phyloP scores from a whole-genome alignment of 2,329 filamentous ascomycete species.

The Ophiostoma triangulosporum region DNA sequence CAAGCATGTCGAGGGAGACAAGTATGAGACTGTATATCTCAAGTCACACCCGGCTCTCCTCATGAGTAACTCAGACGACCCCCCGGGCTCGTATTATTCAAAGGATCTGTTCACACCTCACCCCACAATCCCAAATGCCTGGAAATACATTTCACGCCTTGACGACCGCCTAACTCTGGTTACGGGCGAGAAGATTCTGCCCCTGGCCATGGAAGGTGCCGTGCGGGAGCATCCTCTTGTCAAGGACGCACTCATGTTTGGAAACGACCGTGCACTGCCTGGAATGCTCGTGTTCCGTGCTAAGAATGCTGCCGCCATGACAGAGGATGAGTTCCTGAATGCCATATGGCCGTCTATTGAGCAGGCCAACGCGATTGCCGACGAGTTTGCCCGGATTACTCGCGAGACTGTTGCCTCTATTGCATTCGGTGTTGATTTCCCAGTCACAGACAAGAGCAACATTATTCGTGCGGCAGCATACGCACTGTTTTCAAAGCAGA shows the following conservation, averaged over 20 bases:
- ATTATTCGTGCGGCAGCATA: constrained; percentile 30
- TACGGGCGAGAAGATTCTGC: constrained; percentile 27
- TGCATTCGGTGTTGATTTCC: constrained; percentile 21
- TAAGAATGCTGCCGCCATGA: constrained; percentile 15
- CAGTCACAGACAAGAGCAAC: constrained; percentile 31
- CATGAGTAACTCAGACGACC: constrained; percentile 23
- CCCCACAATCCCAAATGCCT: constrained; percentile 22
- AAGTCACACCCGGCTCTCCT: constrained; percentile 22
- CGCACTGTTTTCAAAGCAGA: constrained; percentile 22
- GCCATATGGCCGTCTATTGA: constrained; percentile 25
- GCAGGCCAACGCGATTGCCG: constrained; percentile 25
- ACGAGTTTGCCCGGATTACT: constrained; percentile 29
- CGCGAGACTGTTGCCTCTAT: constrained; percentile 26
- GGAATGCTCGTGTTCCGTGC: constrained; percentile 22
- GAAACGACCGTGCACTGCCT: constrained; percentile 20
- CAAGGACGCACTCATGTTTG: constrained; percentile 22
- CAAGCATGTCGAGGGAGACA: constrained; percentile 22
- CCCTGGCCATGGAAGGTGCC: constrained; percentile 22
- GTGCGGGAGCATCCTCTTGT: constrained; percentile 22
- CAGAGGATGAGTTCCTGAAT: constrained; percentile 22
- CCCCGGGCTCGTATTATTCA: constrained; percentile 24
- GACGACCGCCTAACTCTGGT: constrained; percentile 26
- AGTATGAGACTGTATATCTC: constrained; percentile 23
- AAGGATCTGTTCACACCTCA: constrained; percentile 25
- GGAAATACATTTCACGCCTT: constrained; percentile 25